These are phyloP conservation scores for Exophiala oligosperma DNA, from an alignment of 2,329 filamentous ascomycete genomes.

Conservation along the genomic window DNA sequence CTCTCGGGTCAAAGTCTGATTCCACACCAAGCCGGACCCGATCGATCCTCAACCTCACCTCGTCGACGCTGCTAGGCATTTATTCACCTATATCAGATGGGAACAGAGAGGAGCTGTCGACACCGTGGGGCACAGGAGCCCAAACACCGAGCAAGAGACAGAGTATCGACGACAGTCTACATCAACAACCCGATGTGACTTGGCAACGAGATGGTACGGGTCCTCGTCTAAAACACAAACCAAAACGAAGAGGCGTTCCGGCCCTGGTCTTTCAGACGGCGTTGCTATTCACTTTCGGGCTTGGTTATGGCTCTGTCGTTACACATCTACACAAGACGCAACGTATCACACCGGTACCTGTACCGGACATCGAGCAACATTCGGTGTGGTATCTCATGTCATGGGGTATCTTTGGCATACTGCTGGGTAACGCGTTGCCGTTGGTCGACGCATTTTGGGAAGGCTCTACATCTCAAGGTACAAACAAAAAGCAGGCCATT, in stretches of 20 bases:
- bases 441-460: slow-evolving; percentile 80
- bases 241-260: slow-evolving; percentile 45
- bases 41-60: slow-evolving; percentile 82
- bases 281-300: slow-evolving; percentile 74
- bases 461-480: slow-evolving; percentile 44
- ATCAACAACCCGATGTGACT: slow-evolving; percentile 23
- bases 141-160: slow-evolving; percentile 61
- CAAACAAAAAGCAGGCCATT: slow-evolving; percentile 27
- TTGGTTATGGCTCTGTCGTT: slow-evolving; percentile 80
- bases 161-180: slow-evolving; percentile 44
- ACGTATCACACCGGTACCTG: slow-evolving; percentile 62
- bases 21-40: slow-evolving; percentile 64
- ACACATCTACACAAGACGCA: slow-evolving; percentile 73
- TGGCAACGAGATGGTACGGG: slow-evolving; percentile 18
- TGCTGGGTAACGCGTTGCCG: slow-evolving; percentile 76
- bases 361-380: slow-evolving; percentile 56
- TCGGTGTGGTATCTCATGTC: slow-evolving; percentile 69
- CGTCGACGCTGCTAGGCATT: slow-evolving; percentile 87
- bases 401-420: slow-evolving; percentile 80
- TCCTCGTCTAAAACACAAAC: slow-evolving; percentile 29
- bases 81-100: slow-evolving; percentile 68
- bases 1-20: slow-evolving; percentile 32
- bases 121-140: slow-evolving; percentile 77
- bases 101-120: slow-evolving; percentile 60
- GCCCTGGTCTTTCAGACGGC: slow-evolving; percentile 59